These are phyloP conservation scores for Senna siamea DNA, from an alignment of 306 rosid species.

Conservation along the genomic window DNA sequence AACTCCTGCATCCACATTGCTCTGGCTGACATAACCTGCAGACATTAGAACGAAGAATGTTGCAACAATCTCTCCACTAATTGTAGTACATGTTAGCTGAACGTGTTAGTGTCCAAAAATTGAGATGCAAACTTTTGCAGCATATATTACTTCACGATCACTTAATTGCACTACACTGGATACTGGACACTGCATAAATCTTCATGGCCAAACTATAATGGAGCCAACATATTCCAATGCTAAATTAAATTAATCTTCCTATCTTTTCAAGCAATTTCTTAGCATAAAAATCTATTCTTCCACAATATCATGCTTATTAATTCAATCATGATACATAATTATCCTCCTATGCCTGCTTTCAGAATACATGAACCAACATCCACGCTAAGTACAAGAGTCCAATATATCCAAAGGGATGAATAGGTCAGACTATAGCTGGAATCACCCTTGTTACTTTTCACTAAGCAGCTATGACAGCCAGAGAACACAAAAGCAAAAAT, in stretches of 20 bases:
- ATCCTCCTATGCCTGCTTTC: slow-evolving; percentile 1
- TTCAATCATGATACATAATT: slow-evolving; percentile 18
- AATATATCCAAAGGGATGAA: neutral
- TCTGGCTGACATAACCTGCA: slow-evolving; percentile 82
- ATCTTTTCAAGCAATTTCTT: slow-evolving; percentile 3
- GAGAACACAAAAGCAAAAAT: neutral
- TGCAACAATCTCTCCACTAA: neutral
- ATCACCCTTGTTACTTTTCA: neutral
- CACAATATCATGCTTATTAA: slow-evolving; percentile 8
- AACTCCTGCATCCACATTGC: slow-evolving; percentile 93
- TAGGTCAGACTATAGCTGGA: neutral
- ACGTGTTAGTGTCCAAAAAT: slow-evolving; percentile 4
- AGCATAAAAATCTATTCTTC: neutral
- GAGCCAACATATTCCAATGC: neutral
- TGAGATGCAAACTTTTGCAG: neutral
- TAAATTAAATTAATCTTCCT: slow-evolving; percentile 11
- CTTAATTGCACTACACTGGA: slow-evolving; percentile 17
- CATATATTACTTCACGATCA: slow-evolving; percentile 20
- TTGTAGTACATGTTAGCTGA: neutral
- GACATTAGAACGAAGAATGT: slow-evolving; percentile 34
- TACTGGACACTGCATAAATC: slow-evolving; percentile 15
- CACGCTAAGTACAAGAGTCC: neutral
- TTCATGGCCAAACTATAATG: slow-evolving; percentile 15
- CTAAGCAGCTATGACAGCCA: neutral
- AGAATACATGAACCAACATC: neutral